Conservation (phyloP, 495 filamentous ascomycete species). For the Pseudoneurospora amorphoporcata region DNA sequence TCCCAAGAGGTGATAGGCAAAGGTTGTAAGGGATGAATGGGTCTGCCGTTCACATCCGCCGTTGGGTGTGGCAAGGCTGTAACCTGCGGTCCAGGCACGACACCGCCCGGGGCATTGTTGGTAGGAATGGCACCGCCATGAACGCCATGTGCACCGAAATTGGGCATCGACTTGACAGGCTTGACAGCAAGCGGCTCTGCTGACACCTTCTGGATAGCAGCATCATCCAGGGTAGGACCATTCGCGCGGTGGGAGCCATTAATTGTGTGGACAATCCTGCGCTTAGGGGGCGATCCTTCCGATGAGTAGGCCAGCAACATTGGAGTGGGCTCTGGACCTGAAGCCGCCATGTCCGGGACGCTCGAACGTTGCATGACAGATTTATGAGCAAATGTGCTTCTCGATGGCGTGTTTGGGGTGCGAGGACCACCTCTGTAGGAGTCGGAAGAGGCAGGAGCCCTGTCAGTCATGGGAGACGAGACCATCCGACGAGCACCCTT, state of each 20-base stretch:
- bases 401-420: not conserved
- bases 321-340: not conserved
- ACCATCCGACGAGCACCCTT: not conserved
- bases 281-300: not conserved
- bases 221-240: not conserved
- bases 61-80: not conserved
- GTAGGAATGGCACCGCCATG: not conserved
- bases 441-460: not conserved
- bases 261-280: not conserved
- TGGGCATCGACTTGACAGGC: not conserved
- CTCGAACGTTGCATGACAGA: not conserved
- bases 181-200: not conserved
- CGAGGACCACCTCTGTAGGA: not conserved
- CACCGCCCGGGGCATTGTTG: not conserved
- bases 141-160: not conserved
- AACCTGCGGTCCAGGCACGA: not conserved
- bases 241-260: not conserved
- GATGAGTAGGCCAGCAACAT: not conserved
- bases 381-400: not conserved
- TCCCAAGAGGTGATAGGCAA: not conserved
- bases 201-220: not conserved
- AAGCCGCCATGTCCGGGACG: not conserved
- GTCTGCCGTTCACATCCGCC: not conserved
- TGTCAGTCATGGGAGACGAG: not conserved
- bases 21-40: not conserved